These are phyloP conservation scores for Triglochin maritima DNA, from an alignment of 106 monocot genomes.

Conservation along the genomic window DNA sequence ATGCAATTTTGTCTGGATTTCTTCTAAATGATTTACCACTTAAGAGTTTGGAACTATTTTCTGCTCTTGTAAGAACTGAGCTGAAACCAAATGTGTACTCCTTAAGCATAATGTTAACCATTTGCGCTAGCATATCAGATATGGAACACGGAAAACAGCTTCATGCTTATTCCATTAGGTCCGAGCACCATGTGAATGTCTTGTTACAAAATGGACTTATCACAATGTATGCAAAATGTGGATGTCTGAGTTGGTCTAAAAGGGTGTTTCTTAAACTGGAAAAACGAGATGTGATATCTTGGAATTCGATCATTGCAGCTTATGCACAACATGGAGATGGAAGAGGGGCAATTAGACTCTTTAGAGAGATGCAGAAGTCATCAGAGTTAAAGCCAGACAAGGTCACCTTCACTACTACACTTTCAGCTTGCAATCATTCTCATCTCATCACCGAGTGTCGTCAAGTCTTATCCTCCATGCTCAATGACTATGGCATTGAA, in stretches of 20 bases:
- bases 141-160: conserved; percentile 19
- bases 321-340: conserved; percentile 38
- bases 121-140: conserved; percentile 13
- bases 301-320: conserved; percentile 37
- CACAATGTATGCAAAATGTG: conserved; percentile 39
- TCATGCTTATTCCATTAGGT: conserved; percentile 18
- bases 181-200: background rate
- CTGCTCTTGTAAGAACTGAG: conserved; percentile 11
- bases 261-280: conserved; percentile 24
- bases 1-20: conserved; percentile 29
- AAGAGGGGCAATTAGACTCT: conserved; percentile 13
- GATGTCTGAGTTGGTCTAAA: conserved; percentile 17
- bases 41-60: conserved; percentile 17
- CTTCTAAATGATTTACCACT: conserved; percentile 16
- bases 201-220: conserved; percentile 21
- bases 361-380: conserved; percentile 14
- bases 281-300: conserved; percentile 21
- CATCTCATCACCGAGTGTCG: conserved; percentile 26
- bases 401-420: conserved; percentile 26
- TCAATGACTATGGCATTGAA: conserved; percentile 18
- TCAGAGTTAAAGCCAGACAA: conserved; percentile 18
- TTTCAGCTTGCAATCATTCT: conserved; percentile 38
- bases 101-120: conserved; percentile 17
- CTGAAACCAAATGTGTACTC: conserved; percentile 22
- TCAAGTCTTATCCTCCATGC: conserved; percentile 23